phyloP scores from a whole-genome alignment of 208 protist genomes.

The Giardia duodenalis region DNA sequence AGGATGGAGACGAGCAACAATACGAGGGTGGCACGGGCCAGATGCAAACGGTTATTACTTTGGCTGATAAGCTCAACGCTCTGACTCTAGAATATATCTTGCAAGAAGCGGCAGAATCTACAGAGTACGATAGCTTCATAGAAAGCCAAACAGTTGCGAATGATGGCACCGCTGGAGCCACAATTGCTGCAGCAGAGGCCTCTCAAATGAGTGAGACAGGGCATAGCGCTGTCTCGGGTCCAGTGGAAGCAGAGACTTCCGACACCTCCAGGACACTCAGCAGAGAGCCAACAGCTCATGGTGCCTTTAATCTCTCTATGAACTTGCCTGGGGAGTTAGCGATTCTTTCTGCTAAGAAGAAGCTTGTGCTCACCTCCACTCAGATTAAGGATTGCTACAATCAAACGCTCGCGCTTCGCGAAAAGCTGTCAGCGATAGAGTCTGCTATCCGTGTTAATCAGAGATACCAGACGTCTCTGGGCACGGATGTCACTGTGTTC shows the following conservation, averaged over 20 bases:
- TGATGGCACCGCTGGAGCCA: not conserved
- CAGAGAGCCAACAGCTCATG: not conserved
- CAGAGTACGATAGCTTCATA: not conserved
- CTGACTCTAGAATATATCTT: not conserved
- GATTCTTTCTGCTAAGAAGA: not conserved
- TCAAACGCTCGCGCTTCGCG: not conserved
- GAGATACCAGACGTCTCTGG: not conserved
- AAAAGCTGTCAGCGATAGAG: not conserved
- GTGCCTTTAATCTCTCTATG: not conserved
- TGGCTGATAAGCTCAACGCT: not conserved
- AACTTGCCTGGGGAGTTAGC: not conserved
- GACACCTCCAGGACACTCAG: not conserved
- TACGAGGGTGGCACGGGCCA: too few relatives aligned
- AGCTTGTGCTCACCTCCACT: not conserved
- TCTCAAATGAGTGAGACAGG: not conserved
- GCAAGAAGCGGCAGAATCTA: not conserved
- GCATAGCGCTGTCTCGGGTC: too few relatives aligned
- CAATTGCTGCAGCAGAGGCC: not conserved
- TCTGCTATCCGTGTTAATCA: not conserved
- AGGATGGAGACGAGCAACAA: too few relatives aligned
- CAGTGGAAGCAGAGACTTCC: not conserved
- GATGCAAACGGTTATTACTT: too few relatives aligned
- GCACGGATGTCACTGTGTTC: not conserved
- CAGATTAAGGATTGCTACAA: not conserved
- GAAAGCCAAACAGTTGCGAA: not conserved